Evolutionary conservation across 345 rosid species (phyloP), one percentile per base, ranked within the genome.

Genomic region (Salix udensis): DNA sequence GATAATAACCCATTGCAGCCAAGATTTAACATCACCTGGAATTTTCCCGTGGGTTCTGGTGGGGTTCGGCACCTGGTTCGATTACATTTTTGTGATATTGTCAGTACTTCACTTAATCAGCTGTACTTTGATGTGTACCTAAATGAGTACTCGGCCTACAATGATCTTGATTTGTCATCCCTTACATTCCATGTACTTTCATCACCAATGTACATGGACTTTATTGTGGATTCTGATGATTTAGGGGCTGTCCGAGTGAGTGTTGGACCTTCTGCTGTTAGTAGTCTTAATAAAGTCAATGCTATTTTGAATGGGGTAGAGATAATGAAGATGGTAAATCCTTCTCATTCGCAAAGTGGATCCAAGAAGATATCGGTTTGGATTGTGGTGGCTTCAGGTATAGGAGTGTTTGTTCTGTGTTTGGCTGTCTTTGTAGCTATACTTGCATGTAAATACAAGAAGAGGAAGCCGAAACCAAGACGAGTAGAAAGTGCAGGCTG

Each of bases 51-150:
- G 64, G 88, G 86, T 48, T 80, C 81, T 4, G 50, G n/a, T 42
- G 87, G 84, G 40, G 91, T 68, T 80, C 84, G 74, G 26, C 88
- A 91, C 85, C 70, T 96, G 81, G 85, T 93, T 79, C 90, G 99
- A 58, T 84, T 96, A 87, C 99, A 96, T 89, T 96, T 96, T 83
- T 91, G 97, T 77, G 98, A 95, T 78, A 84, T 95, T 31, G 90
- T 93, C 78, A 95, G 98, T 67, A 1, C 82, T 12, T 84, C 93
- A 2, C 94, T 93, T 72, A 90, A 89, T 69, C 92, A 88, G 89
- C 85, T 93, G 31, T 95, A 91, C 69, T 93, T 95, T 74, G 80
- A 89, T 79, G 96, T 95, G 69, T 95, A 83, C 80, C 85, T 95
- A 53, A 89, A 95, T 48, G 89, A 83, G 14, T 75, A 71, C 83